Base-by-base conservation (phyloP, 139 green algal species). In the Coccomyxa sp. region DNA sequence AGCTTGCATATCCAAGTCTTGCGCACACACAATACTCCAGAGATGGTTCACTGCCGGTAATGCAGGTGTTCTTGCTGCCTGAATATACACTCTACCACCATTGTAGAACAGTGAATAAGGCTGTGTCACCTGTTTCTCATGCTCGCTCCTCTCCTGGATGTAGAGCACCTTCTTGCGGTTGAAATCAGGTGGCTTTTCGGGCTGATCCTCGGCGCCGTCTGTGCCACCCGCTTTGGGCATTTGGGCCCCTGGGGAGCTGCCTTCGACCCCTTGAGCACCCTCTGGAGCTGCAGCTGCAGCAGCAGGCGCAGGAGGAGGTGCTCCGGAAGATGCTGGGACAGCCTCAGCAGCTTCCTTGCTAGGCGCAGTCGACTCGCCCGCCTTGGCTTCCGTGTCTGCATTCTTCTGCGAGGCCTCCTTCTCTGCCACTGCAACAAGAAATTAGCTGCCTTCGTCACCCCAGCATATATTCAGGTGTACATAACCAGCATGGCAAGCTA, bases 1-100 rank as follows among this genome's bases (percentile, higher is more conserved):
- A 85, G 63, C 79, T 83, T 75, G 45, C 77, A 89, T 59, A 51
- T 81, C 77, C 17, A 77, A 38, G 51, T 83, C 74, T 13, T 21
- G 38, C 3, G 38, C 38, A 51, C 38, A 51, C 38, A 11, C 38
- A 51, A 51, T 7, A 57, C 77, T 82, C 32, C 84, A 78, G 14
- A n/a, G n/a, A n/a, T n/a, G n/a, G n/a, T n/a, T n/a, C n/a, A n/a
- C n/a, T n/a, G n/a, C n/a, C n/a, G n/a, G n/a, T n/a, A n/a, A n/a
- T n/a, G n/a, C n/a, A n/a, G n/a, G 74, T 3, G 9, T 1, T 78
- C 27, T 38, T 3, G 57, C 10, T 57, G 17, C n/a, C 71, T 57
- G 17, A 27, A 23, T 27, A 13, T 1, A 3, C 14, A 31, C 21
- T 31, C 71, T 16, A 51, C 14, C 27, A 57, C 38, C 38, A 38